These are phyloP conservation scores for Dictyophora rubrovolvata DNA, from an alignment of 768 basidiomycete genomes.

Conservation along the genomic window DNA sequence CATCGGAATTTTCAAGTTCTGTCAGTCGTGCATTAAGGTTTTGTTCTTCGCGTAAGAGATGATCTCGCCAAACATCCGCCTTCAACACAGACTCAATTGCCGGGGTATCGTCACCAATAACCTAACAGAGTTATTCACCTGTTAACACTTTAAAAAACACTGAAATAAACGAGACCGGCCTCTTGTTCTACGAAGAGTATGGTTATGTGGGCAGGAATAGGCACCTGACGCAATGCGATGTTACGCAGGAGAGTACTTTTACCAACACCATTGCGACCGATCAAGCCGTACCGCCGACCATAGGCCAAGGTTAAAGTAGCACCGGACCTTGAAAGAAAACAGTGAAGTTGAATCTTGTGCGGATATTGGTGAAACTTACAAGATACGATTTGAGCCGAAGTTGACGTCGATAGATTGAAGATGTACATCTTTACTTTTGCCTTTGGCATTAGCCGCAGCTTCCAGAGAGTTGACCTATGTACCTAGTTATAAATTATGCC, in stretches of 20 bases:
- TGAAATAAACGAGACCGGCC: constrained; percentile 30
- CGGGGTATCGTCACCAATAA: constrained; percentile 84
- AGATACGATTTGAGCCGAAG: constrained; percentile 89
- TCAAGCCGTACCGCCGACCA: constrained; percentile 84
- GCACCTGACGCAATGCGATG: constrained; percentile 90
- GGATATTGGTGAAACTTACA: constrained; percentile 36
- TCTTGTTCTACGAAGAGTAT: constrained; percentile 99
- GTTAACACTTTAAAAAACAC: background rate
- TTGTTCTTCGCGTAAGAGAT: constrained; percentile 76
- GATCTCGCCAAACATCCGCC: constrained; percentile 98
- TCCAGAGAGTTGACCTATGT: constrained; percentile 85
- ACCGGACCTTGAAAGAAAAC: constrained; percentile 44
- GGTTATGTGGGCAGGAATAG: constrained; percentile 89
- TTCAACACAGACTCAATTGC: constrained; percentile 95
- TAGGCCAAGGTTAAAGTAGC: constrained; percentile 81
- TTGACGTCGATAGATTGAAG: constrained; percentile 91
- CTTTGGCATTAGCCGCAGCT: constrained; percentile 63
- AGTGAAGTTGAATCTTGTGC: constrained; percentile 5
- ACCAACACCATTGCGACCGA: constrained; percentile 90
- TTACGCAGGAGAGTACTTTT: constrained; percentile 94
- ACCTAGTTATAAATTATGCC: background rate
- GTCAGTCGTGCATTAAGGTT: constrained; percentile 63
- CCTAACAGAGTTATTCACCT: constrained; percentile 33
- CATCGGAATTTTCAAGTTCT: constrained; percentile 63
- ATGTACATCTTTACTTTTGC: constrained; percentile 97